Evolutionary conservation across 441 rosid species (phyloP).

Genomic region (Gossypium schwendimanii): DNA sequence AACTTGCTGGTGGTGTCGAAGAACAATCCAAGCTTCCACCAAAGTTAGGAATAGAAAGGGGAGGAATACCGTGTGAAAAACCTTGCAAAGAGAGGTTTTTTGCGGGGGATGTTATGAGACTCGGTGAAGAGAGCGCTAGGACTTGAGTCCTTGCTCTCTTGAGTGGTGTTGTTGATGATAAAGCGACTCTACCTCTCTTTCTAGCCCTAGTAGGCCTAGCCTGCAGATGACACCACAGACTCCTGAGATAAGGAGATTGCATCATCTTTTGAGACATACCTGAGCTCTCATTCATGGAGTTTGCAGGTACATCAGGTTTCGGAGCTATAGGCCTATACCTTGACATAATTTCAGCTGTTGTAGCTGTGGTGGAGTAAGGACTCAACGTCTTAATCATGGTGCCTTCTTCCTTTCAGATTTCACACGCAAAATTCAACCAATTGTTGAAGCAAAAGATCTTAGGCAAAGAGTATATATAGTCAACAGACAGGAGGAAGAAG

Average conservation of each 20-base stretch:
- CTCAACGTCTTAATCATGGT: constrained; percentile 69
- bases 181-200: constrained; percentile 63
- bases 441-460: background rate
- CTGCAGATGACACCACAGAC: constrained; percentile 76
- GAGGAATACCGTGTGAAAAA: constrained; percentile 34
- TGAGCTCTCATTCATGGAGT: constrained; percentile 29
- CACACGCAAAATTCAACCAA: background rate
- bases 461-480: background rate
- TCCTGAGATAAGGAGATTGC: constrained; percentile 70
- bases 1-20: constrained; percentile 23
- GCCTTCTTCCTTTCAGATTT: background rate
- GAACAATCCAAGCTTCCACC: constrained; percentile 22
- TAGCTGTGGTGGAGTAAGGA: constrained; percentile 55
- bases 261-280: constrained; percentile 53
- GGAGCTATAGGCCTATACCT: constrained; percentile 91
- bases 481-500: background rate
- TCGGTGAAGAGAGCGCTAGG: constrained; percentile 25
- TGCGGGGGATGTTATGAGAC: constrained; percentile 26
- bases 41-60: constrained; percentile 24
- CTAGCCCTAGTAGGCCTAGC: constrained; percentile 78
- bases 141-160: constrained; percentile 42
- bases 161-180: constrained; percentile 41
- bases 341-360: constrained; percentile 89
- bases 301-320: constrained; percentile 43
- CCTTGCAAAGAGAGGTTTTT: constrained; percentile 36